Conservation (phyloP, 2,329 filamentous ascomycete species). For the Aureobasidium sp. region DNA sequence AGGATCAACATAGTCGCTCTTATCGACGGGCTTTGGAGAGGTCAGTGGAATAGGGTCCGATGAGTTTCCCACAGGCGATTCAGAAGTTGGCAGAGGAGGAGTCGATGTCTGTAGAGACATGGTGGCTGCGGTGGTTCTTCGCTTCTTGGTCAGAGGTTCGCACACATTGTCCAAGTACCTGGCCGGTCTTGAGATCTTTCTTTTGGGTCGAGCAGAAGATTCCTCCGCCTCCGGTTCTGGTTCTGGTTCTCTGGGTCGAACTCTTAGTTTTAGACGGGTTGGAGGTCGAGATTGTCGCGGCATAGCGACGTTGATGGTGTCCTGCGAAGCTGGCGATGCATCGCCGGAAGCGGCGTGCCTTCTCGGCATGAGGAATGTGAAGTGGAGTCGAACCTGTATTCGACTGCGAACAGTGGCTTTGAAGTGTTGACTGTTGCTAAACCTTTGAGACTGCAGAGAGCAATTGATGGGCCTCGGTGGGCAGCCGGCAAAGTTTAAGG, state of each 20-base stretch:
- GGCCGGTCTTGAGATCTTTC: constrained; percentile 8
- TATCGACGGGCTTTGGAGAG: neutral
- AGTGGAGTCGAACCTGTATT: neutral
- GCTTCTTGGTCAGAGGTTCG: constrained; percentile 7
- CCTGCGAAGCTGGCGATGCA: neutral
- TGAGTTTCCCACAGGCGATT: constrained; percentile 6
- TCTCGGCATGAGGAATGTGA: constrained; percentile 14
- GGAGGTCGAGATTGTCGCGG: neutral
- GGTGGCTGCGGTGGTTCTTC: neutral
- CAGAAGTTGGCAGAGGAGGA: constrained; percentile 10
- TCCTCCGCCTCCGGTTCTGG: neutral
- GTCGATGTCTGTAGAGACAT: constrained; percentile 17
- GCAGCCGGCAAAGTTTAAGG: neutral
- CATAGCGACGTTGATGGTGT: constrained; percentile 13
- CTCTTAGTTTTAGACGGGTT: constrained; percentile 23
- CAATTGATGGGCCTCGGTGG: neutral
- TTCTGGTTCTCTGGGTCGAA: constrained; percentile 8
- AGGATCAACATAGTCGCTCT: constrained; percentile 13
- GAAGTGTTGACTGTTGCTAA: neutral
- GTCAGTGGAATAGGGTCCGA: neutral
- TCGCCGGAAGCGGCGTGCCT: constrained; percentile 10
- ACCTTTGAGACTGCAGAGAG: neutral
- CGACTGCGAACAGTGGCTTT: neutral
- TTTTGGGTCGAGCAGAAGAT: constrained; percentile 10
- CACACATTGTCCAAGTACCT: constrained; percentile 10